Evolutionary conservation across 208 protist species (phyloP).

Genomic region (Zelonia costaricensis): DNA sequence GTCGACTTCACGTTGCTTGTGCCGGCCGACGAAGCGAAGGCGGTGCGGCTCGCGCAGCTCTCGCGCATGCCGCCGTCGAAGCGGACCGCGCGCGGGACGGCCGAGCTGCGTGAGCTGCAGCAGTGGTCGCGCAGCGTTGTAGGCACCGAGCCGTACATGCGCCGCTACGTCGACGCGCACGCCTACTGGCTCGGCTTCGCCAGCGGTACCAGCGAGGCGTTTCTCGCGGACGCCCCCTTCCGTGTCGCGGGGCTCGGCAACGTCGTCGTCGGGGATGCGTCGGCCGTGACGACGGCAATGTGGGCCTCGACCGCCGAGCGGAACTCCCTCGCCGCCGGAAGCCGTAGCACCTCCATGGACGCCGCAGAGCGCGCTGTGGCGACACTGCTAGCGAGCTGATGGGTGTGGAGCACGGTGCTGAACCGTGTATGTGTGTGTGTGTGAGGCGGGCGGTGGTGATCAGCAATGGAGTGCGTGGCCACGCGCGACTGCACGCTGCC

Average conservation of each 20-base stretch:
- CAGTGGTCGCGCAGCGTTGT: conserved; percentile 39
- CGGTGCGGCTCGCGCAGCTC: conserved; percentile 62
- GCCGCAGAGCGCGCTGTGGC: conserved; percentile 43
- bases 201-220: conserved; percentile 55
- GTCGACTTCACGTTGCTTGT: conserved; percentile 66
- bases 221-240: conserved; percentile 27
- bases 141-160: conserved; percentile 53
- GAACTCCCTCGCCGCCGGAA: conserved; percentile 53
- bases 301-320: conserved; percentile 27
- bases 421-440: not conserved
- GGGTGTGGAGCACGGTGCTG: not conserved
- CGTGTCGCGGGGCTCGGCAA: conserved; percentile 43
- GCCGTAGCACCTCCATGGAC: conserved; percentile 56
- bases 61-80: conserved; percentile 54
- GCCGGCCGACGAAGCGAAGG: conserved; percentile 40
- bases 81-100: conserved; percentile 33
- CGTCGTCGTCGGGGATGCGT: conserved; percentile 67
- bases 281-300: conserved; percentile 48
- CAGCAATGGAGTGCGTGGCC: no score
- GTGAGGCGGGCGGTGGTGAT: no score
- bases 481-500: no score
- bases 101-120: conserved; percentile 40
- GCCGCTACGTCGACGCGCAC: conserved; percentile 64
- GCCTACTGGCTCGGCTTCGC: conserved; percentile 83
- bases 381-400: conserved; percentile 10